A percentile compares a stretch with the other conserved stretches of the same genome.
Evolutionary conservation across 2,329 filamentous ascomycete genomes (phyloP).

Genomic region (Alternaria viburni): DNA sequence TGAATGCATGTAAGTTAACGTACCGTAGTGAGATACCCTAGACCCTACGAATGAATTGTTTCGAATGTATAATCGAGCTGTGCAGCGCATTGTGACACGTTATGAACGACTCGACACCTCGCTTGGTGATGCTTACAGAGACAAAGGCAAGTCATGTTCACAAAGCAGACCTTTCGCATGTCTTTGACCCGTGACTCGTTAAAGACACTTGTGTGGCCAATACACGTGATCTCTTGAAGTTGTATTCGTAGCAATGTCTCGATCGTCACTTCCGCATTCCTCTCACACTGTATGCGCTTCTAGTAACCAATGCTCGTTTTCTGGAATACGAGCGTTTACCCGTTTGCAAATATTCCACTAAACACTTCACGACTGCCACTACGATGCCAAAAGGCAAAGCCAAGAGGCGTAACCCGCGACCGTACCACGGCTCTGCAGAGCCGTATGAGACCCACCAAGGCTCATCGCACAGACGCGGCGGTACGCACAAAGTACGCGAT

Average conservation of each 20-base stretch:
- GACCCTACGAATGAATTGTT: slow-evolving; percentile 10
- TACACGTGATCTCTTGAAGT: neutral
- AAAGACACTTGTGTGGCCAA: neutral
- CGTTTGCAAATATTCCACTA: neutral
- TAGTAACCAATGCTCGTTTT: neutral
- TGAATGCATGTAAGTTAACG: slow-evolving; percentile 25
- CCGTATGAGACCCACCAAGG: slow-evolving; percentile 17
- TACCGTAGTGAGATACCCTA: slow-evolving; percentile 41
- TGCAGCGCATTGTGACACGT: neutral
- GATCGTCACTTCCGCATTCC: neutral
- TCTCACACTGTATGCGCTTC: neutral
- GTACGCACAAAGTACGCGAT: slow-evolving; percentile 39
- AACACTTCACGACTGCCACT: neutral
- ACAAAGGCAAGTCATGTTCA: slow-evolving; percentile 7
- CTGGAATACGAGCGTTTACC: neutral
- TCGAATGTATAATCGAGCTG: neutral
- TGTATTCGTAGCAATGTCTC: neutral
- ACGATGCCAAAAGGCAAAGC: slow-evolving; percentile 28
- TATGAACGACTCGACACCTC: neutral
- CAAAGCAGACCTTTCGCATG: neutral
- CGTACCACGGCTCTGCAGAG: neutral
- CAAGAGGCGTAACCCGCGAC: slow-evolving; percentile 10
- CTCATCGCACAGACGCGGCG: slow-evolving; percentile 32
- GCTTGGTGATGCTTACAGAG: neutral
- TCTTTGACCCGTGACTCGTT: neutral